Evolutionary conservation across 176 grass and related monocot species (phyloP).

Genomic region (Aegilops sharonensis): DNA sequence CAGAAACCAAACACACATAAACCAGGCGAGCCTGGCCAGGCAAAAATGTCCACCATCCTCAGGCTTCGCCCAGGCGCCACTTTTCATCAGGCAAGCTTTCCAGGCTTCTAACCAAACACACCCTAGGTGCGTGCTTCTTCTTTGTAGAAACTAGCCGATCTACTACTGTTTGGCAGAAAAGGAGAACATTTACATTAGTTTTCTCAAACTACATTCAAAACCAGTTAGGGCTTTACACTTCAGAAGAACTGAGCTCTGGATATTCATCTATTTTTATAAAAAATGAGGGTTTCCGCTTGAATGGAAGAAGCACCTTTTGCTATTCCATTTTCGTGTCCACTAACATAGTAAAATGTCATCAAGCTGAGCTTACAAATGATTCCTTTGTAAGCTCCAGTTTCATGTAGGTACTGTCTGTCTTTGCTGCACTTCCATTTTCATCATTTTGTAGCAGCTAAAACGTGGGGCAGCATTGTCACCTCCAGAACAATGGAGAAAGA

Average conservation of each 20-base stretch:
- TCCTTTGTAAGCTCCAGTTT: background rate
- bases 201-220: background rate
- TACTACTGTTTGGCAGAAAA: background rate
- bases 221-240: background rate
- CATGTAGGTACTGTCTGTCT: background rate
- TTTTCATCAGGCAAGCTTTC: too few species aligned
- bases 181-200: too few species aligned
- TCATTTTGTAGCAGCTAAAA: background rate
- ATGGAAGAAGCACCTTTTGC: background rate
- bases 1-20: too few species aligned
- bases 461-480: background rate
- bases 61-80: too few species aligned
- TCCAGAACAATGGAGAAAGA: background rate
- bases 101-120: too few species aligned
- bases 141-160: background rate
- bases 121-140: background rate
- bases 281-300: background rate
- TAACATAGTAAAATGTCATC: background rate
- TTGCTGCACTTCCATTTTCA: background rate
- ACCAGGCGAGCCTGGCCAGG: too few species aligned
- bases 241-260: background rate
- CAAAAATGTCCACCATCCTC: too few species aligned
- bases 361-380: background rate
- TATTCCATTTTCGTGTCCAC: background rate
- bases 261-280: background rate